These are phyloP conservation scores for Yamadazyma trypodendri DNA, from an alignment of 1,139 yeast species.

Conservation along the genomic window DNA sequence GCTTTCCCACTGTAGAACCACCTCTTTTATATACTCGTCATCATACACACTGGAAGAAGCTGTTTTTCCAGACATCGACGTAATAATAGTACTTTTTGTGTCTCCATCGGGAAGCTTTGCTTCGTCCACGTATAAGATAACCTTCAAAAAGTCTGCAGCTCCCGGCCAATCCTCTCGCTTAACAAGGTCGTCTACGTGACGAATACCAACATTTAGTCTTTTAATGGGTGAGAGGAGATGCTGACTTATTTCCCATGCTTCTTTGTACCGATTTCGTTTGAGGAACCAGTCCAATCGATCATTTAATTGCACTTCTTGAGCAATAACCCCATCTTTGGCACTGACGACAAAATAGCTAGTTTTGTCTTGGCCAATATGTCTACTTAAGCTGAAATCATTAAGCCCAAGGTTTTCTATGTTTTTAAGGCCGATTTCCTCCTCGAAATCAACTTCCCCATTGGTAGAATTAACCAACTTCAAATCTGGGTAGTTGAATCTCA, in stretches of 20 bases:
- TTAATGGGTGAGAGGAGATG: constrained; percentile 50
- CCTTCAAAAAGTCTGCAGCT: constrained; percentile 52
- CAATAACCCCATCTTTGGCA: constrained; percentile 79
- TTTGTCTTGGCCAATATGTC: constrained; percentile 33
- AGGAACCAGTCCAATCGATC: constrained; percentile 78
- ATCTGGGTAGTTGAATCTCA: constrained; percentile 56
- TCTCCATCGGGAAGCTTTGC: constrained; percentile 31
- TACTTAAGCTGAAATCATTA: constrained; percentile 73
- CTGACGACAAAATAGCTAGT: constrained; percentile 67
- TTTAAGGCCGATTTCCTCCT: constrained; percentile 73
- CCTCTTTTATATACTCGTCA: constrained; percentile 30
- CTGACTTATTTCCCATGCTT: constrained; percentile 78
- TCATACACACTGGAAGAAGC: constrained; percentile 18
- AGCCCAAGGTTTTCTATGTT: constrained; percentile 63
- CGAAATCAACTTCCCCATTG: constrained; percentile 75
- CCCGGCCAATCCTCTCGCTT: constrained; percentile 52
- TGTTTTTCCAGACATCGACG: constrained; percentile 12
- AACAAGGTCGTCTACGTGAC: constrained; percentile 58
- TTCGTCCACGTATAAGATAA: constrained; percentile 35
- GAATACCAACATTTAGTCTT: constrained; percentile 60
- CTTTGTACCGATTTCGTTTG: constrained; percentile 49
- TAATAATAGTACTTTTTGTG: constrained; percentile 28
- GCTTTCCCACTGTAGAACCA: constrained; percentile 60
- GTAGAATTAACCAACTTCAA: constrained; percentile 62
- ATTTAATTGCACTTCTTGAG: constrained; percentile 61